Evolutionary conservation across 345 rosid genomes (phyloP), one percentile per base, ranked within the genome.

Genomic region (Rhodamnia rubescens): DNA sequence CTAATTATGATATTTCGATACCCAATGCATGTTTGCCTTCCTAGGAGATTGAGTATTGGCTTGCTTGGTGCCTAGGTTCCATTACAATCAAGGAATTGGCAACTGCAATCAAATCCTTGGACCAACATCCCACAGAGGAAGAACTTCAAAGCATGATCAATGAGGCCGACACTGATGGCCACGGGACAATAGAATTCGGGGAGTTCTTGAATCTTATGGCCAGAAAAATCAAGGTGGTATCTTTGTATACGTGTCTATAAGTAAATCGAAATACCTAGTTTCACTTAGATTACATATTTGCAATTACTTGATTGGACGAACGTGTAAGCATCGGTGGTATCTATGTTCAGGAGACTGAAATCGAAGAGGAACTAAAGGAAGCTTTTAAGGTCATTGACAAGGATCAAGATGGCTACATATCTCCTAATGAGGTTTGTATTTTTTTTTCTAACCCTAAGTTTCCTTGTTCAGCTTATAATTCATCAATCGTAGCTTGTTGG

Each of bases 121-220:
- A 89, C 59, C 90, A 90, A 83, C 86, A 89, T 83, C 95, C 97
- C 0, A 91, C 97, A 57, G 93, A 91, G 84, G 93, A 93, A 87
- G 97, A 94, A 85, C 91, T 94, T 87, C 90, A 84, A 80, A 84
- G 21, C 84, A 94, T 95, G 93, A 92, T 95, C 69, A 83, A 81
- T 27, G 94, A 94, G 87, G 93, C 89, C 11, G 92, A 93, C 74
- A 87, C 24, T 29, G 88, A 91, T 58, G 92, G 94, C 1, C 91
- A 87, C 56, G 96, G 95, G 80, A 92, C 94, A 21, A 91, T 94
- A 27, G 95, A 93, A 57, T 90, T 93, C 58, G 90, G 87, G 83
- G 95, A 95, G 88, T 95, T 95, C 89, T 85, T 93, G 89, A 93
- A 92, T 84, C 90, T 95, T 85, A 91, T 95, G 93, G 92, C 91